Base-by-base conservation (phyloP, 2,329 filamentous ascomycete genomes). In the Colletotrichum echinochloae region DNA sequence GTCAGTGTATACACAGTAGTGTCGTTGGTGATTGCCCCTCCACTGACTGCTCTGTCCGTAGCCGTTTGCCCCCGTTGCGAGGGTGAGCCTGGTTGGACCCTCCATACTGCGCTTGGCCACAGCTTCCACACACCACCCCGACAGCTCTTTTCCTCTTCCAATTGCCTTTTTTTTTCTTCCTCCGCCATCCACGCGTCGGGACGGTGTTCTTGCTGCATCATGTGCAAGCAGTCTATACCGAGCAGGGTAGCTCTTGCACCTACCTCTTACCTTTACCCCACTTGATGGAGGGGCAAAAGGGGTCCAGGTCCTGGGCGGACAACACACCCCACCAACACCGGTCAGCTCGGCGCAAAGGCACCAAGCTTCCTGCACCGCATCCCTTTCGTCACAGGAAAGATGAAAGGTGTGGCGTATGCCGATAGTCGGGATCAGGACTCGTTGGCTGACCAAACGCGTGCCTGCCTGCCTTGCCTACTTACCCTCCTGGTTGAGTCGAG, bases 201-300 rank as follows among this genome's bases (percentile, higher is more conserved):
- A 48, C 26, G 48, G 33, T 26, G 44, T 48, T 62, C 55, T 23
- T 67, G 37, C 48, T 67, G 65, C 68, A 71, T 66, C 30, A 55
- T 70, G 66, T 69, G 60, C 61, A 55, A 41, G 55, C 51, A 56
- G 49, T 46, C 26, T 54, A 51, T 33, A 71, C 57, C 55, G 52
- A 46, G 57, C 65, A 68, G 68, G 59, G 57, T 30, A 71, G 52
- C 64, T 63, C 57, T 71, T 44, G 46, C 26, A 41, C 60, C 48
- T 62, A 41, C 60, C 48, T 62, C 60, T 41, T 26, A 62, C 6
- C 18, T 18, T 52, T 68, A 59, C 68, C 64, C 68, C 68, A 71
- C 68, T 54, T 30, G n/a, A 49, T 66, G 57, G 68, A 71, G 68
- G 67, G 63, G 67, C 63, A 66, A 57, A 70, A 57, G 49, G 64